Conservation (phyloP, 495 filamentous ascomycete species). For the Neurospora sp. region DNA sequence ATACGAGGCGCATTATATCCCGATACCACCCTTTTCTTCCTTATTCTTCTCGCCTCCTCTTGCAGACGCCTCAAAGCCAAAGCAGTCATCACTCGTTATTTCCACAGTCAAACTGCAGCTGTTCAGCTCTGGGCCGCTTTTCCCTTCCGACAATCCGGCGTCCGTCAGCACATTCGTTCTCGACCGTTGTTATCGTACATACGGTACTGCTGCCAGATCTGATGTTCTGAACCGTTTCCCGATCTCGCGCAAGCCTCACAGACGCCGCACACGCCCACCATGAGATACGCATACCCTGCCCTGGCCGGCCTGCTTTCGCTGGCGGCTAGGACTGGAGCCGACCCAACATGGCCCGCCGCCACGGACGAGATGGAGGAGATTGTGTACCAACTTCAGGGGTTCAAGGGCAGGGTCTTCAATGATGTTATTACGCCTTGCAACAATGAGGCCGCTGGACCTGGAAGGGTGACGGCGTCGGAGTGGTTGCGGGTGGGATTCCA, state of each 20-base stretch:
- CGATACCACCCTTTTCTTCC: background rate
- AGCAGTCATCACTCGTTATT: background rate
- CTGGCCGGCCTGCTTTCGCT: constrained; percentile 24
- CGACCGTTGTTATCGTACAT: background rate
- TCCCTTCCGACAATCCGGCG: background rate
- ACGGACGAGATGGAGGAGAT: constrained; percentile 56
- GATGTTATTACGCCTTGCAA: constrained; percentile 48
- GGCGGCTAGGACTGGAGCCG: constrained; percentile 23
- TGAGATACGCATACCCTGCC: constrained; percentile 13
- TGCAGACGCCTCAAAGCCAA: background rate
- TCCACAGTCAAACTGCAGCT: background rate
- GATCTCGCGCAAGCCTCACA: background rate
- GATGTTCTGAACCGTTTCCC: background rate
- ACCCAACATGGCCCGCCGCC: constrained; percentile 50
- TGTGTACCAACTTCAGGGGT: constrained; percentile 46
- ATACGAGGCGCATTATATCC: background rate
- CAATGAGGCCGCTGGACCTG: constrained; percentile 42
- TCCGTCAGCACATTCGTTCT: background rate
- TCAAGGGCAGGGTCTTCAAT: constrained; percentile 42
- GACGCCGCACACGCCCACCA: constrained; percentile 3
- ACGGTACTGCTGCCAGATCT: background rate
- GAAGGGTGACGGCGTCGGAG: constrained; percentile 47
- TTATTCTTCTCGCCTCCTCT: background rate
- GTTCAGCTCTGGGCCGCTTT: background rate
- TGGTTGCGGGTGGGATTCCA: constrained; percentile 55